These are phyloP conservation scores for Carex parvula DNA, from an alignment of 176 grass and related monocot genomes.

Conservation along the genomic window DNA sequence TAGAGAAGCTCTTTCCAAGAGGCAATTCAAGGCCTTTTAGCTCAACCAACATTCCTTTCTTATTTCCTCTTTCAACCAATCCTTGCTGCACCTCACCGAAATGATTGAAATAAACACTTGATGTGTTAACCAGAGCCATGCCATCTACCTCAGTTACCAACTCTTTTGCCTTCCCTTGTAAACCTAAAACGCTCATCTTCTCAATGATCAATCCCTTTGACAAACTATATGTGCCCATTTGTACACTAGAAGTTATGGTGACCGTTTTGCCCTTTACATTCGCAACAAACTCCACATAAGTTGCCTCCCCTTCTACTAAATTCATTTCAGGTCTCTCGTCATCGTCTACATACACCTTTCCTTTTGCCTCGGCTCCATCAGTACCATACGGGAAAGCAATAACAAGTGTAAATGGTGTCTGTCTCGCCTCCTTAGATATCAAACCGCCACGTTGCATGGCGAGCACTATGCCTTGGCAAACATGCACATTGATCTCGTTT, in stretches of 20 bases:
- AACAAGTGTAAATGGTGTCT: conserved; percentile 78
- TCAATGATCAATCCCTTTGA: conserved; percentile 55
- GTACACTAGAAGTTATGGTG: conserved; percentile 58
- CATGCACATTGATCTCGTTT: conserved; percentile 79
- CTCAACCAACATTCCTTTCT: conserved; percentile 57
- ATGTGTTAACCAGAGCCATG: conserved; percentile 24
- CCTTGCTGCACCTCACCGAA: not conserved
- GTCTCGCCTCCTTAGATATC: conserved; percentile 51
- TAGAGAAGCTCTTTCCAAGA: conserved; percentile 81
- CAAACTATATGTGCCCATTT: conserved; percentile 53
- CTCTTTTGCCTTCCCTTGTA: conserved; percentile 51
- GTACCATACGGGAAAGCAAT: conserved; percentile 60
- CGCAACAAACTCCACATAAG: conserved; percentile 50
- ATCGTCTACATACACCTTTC: conserved; percentile 70
- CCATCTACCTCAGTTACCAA: conserved; percentile 50
- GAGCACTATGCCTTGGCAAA: conserved; percentile 63
- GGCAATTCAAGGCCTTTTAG: conserved; percentile 69
- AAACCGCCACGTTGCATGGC: conserved; percentile 76
- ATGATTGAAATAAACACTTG: conserved; percentile 33
- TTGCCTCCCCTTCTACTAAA: conserved; percentile 64
- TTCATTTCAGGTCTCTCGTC: conserved; percentile 87
- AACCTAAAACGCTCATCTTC: conserved; percentile 63
- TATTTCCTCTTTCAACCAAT: conserved; percentile 24
- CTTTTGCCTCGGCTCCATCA: conserved; percentile 43
- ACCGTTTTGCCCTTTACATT: conserved; percentile 51